Conservation (phyloP, 345 rosid species). For the Populus deltoides region DNA sequence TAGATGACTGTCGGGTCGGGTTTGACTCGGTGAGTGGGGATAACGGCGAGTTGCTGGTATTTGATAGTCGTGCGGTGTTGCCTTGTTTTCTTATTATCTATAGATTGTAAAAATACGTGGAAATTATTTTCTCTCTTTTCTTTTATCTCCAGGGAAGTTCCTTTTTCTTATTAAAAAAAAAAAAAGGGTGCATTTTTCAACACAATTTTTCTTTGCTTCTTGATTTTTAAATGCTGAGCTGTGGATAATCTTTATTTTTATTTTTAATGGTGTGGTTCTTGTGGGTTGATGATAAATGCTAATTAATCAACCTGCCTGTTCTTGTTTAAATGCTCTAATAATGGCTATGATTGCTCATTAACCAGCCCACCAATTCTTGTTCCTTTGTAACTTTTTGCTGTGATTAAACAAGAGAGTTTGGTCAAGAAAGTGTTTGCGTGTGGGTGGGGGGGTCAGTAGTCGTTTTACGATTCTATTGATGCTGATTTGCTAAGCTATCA, state of each 20-base stretch:
- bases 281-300: conserved; percentile 53
- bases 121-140: background rate
- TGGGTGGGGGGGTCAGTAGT: background rate
- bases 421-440: background rate
- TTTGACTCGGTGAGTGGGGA: conserved; percentile 87
- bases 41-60: conserved; percentile 78
- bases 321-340: too few relatives aligned
- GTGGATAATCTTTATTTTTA: background rate
- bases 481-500: background rate
- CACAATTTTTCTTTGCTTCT: conserved; percentile 25
- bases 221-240: conserved; percentile 6
- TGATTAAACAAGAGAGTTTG: background rate
- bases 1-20: conserved; percentile 43
- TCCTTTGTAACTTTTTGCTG: background rate
- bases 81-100: conserved; percentile 96
- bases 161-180: background rate
- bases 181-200: conserved; percentile 42
- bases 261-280: background rate
- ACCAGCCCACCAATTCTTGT: background rate
- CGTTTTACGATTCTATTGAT: background rate
- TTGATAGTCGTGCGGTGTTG: conserved; percentile 81
- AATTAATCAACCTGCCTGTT: conserved; percentile 8
- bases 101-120: conserved; percentile 58
- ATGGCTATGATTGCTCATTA: background rate
- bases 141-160: conserved; percentile 4